These are phyloP conservation scores for Populus deltoides DNA, from an alignment of 345 rosid genomes.

Conservation along the genomic window DNA sequence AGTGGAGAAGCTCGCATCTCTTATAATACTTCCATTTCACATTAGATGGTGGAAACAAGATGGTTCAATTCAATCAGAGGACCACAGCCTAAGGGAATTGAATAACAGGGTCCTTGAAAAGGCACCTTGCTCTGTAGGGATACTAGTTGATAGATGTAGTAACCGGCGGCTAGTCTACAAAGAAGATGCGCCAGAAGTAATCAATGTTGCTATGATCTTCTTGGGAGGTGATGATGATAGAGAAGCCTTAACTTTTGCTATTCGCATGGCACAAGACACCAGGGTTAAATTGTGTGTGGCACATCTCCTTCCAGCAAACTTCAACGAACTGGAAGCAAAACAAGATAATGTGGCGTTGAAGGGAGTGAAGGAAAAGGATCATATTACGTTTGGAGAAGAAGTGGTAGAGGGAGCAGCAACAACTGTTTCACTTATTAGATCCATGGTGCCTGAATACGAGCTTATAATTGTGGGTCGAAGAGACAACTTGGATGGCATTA, in stretches of 20 bases:
- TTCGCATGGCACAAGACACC: conserved; percentile 20
- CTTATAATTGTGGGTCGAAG: conserved; percentile 5
- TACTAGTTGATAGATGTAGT: too few relatives aligned
- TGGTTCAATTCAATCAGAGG: conserved; percentile 22
- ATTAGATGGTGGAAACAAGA: conserved; percentile 21
- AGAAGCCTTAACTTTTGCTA: conserved; percentile 35
- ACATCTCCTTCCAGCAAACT: not conserved
- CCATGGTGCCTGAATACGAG: not conserved
- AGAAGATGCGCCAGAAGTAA: conserved; percentile 34
- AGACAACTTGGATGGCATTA: not conserved
- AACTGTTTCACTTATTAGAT: not conserved
- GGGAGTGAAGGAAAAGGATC: not conserved
- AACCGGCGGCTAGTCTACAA: too few relatives aligned
- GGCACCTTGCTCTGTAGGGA: conserved; percentile 36
- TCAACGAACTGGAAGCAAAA: not conserved
- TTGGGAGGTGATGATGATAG: conserved; percentile 41
- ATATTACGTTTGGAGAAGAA: not conserved
- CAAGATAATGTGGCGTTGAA: not conserved
- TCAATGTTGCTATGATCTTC: conserved; percentile 23
- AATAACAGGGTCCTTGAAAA: conserved; percentile 30
- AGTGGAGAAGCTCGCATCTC: conserved; percentile 14
- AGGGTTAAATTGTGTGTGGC: conserved; percentile 13
- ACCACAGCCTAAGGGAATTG: conserved; percentile 16
- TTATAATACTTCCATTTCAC: conserved; percentile 45
- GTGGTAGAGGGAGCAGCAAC: not conserved